Evolutionary conservation across 2,329 filamentous ascomycete species (phyloP).

Genomic region (Neopestalotiopsis rosae): DNA sequence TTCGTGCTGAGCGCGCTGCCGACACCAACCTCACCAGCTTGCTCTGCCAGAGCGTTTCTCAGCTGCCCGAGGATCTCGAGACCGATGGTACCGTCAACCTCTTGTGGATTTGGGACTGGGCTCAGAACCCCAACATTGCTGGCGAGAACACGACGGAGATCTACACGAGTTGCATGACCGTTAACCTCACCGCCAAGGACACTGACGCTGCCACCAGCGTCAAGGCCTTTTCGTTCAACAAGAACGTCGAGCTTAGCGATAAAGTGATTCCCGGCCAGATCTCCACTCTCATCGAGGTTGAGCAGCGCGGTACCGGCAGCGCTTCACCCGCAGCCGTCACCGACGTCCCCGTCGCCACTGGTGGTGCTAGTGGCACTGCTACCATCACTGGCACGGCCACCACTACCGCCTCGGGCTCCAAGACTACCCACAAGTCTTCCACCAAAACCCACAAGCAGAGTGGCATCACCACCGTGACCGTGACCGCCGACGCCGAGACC

Average conservation of each 20-base stretch:
- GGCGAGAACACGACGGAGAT: constrained; percentile 55
- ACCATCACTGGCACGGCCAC: constrained; percentile 22
- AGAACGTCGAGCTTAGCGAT: constrained; percentile 30
- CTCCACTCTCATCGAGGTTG: constrained; percentile 43
- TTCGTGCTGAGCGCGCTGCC: constrained; percentile 64
- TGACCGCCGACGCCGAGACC: constrained; percentile 45
- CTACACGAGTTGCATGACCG: constrained; percentile 59
- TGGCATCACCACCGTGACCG: constrained; percentile 47
- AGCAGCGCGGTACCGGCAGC: constrained; percentile 36
- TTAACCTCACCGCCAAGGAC: constrained; percentile 35
- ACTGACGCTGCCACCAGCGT: constrained; percentile 39
- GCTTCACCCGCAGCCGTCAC: constrained; percentile 29
- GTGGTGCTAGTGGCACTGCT: constrained; percentile 21
- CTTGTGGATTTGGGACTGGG: constrained; percentile 99
- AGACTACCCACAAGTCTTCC: constrained; percentile 15
- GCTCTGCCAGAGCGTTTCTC: constrained; percentile 82
- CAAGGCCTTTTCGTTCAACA: constrained; percentile 42
- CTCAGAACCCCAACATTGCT: constrained; percentile 56
- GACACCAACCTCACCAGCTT: constrained; percentile 65
- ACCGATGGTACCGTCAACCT: constrained; percentile 74
- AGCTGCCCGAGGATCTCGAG: constrained; percentile 71
- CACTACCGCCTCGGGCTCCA: constrained; percentile 21
- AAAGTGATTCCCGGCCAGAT: constrained; percentile 50
- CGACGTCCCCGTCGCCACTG: constrained; percentile 22
- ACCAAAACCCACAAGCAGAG: constrained; percentile 24